A percentile compares a stretch with the other conserved stretches of the same genome.
Evolutionary conservation across 768 basidiomycete genomes (phyloP).

Genomic region (Grammothele lineata): DNA sequence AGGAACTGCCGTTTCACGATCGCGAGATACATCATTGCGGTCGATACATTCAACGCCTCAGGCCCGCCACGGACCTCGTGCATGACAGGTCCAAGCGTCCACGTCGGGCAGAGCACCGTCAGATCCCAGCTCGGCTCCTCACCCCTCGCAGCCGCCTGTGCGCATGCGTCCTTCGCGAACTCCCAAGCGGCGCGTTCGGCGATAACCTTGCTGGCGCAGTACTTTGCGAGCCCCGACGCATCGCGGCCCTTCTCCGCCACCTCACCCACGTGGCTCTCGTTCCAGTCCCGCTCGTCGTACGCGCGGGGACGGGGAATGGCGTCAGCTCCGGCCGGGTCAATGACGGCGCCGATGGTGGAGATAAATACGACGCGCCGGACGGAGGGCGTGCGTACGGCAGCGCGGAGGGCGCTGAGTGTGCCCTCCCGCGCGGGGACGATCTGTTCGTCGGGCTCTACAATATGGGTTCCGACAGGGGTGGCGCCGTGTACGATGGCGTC

Average conservation of each 20-base stretch:
- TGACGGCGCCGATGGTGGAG: conserved; percentile 48
- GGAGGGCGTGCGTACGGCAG: conserved; percentile 10
- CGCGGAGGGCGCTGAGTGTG: conserved; percentile 22
- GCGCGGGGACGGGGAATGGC: conserved; percentile 15
- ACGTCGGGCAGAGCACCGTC: conserved; percentile 48
- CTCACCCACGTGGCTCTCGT: conserved; percentile 39
- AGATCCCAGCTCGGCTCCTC: no score
- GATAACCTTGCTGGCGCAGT: conserved; percentile 52
- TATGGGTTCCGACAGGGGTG: conserved; percentile 32
- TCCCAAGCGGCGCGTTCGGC: conserved; percentile 59
- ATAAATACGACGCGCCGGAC: conserved; percentile 62
- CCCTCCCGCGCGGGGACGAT: conserved; percentile 73
- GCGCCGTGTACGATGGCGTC: conserved; percentile 46
- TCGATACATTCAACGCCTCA: conserved; percentile 32
- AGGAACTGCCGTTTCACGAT: no score
- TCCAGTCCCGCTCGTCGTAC: conserved; percentile 59
- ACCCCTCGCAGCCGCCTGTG: no score
- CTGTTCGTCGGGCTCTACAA: conserved; percentile 44
- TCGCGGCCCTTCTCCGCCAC: conserved; percentile 47
- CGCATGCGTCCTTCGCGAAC: conserved; percentile 36
- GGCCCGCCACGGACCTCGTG: conserved; percentile 29
- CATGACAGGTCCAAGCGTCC: conserved; percentile 14
- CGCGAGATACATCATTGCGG: no score
- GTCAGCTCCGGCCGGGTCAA: conserved; percentile 21
- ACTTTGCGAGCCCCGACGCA: conserved; percentile 38